Percentiles rank a stretch among this genome's conserved stretches.
Conservation (phyloP, 1,284 basidiomycete species). For the Kwoniella shivajii region DNA sequence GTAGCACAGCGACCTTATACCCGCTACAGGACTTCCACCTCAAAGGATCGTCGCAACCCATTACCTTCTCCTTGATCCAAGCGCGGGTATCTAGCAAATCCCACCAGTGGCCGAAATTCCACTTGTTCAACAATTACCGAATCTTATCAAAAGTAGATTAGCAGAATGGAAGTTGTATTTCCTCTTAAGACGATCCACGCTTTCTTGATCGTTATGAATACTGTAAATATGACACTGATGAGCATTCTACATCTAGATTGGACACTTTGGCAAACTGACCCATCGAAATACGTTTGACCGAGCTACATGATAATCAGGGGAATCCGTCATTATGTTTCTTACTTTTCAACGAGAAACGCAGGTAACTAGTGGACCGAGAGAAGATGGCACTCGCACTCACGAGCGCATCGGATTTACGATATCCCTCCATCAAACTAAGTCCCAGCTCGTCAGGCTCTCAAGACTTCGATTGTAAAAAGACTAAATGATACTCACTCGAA, state of each 20-base stretch:
- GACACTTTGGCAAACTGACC: constrained; percentile 7
- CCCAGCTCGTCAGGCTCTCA: background rate
- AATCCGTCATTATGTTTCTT: no score
- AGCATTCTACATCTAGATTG: background rate
- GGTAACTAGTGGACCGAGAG: no score
- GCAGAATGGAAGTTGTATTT: constrained; percentile 43
- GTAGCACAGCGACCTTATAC: no score
- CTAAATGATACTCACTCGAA: constrained; percentile 31
- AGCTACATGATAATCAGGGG: constrained; percentile 6
- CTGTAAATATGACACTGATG: constrained; percentile 10
- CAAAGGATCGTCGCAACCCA: no score
- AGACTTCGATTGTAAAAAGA: background rate
- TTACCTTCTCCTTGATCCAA: no score
- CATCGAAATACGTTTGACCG: constrained; percentile 34
- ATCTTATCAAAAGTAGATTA: constrained; percentile 36
- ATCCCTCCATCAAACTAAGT: constrained; percentile 43
- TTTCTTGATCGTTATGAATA: constrained; percentile 46
- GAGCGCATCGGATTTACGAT: constrained; percentile 47
- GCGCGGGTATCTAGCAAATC: no score
- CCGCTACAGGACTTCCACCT: no score
- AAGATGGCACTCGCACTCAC: constrained; percentile 12
- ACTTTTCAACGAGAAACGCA: no score
- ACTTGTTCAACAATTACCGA: constrained; percentile 36
- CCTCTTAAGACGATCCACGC: constrained; percentile 35
- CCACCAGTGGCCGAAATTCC: no score